Base-by-base conservation (phyloP, 768 basidiomycete genomes). In the Phanerochaete sordida region DNA sequence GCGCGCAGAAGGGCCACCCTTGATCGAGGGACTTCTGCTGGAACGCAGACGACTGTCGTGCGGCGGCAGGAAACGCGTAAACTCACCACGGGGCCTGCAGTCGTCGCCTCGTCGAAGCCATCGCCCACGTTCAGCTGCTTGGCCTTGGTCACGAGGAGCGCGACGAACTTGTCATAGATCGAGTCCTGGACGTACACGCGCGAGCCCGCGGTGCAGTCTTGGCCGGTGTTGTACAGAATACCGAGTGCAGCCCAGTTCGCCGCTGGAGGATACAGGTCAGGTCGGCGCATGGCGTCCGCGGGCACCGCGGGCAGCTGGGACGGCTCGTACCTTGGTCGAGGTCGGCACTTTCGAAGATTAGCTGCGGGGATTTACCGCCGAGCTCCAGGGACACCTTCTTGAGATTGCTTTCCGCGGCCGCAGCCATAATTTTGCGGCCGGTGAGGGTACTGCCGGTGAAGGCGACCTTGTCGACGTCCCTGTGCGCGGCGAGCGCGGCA, bases 301-400 rank as follows among this genome's bases (percentile, higher is more conserved):
- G 30, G 27, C 4, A 28, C 47, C 7, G 19, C 44, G 44, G 19
- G 19, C 7, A 11, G 1, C 48, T 23, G 27, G 19, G 16, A 31
- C 13, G 50, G 53, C 15, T 47, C 76, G 63, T 54, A 86, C 87
- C 91, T 80, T 94, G 85, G 60, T 97, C 91, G 59, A 97, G 75
- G 73, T 98, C 89, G 37, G 95, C 95, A 44, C 89, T 90, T 66
- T 93, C 89, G 68, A 97, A 98, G 63, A 98, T 77, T 61, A 98
- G 76, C 64, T 93, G 86, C 19, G 91, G 91, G 26, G 89, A 92
- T 76, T 98, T 97, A 46, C 95, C 95, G 31, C 95, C 95, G 5
- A 98, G 84, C 72, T 98, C 96, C 52, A 98, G 81, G 23, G 94
- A 94, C 44, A 97, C 94, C 81, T 96, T 96, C 76, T 98, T 98